Base-by-base conservation (phyloP, 1,284 basidiomycete genomes). In the Inonotus obliquus region DNA sequence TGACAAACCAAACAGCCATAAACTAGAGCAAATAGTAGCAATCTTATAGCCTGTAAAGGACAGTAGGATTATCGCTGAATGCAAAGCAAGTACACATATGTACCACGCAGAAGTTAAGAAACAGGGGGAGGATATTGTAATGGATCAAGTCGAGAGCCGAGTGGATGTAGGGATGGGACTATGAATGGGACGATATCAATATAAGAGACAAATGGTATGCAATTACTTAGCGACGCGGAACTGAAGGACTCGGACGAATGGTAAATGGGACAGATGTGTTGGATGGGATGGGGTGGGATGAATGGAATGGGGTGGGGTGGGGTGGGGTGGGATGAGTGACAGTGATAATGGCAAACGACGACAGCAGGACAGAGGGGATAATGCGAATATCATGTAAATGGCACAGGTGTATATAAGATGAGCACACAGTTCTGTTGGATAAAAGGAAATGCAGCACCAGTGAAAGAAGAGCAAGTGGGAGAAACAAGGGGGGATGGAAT, bases 11-110 rank as follows among this genome's bases (percentile, higher is more conserved):
- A 32, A 9, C 32, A 32, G 32, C 4, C 4, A 9, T 32, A 32
- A 32, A 32, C 32, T 4, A 32, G 4, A 32, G 32, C 32, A 32
- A 32, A 32, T 9, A 32, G n/a, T n/a, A 14, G 32, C n/a, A 27
- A 27, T 52, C n/a, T 11, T 21, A 23, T 4, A 25, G 19, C 25
- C 14, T 52, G 51, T 52, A 54, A 54, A 60, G 39, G 59, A 60
- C 59, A 60, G 59, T 60, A 60, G 48, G 9, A 60, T 60, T 60
- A 60, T 54, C 54, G 39, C 59, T 60, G n/a, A 60, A 60, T 60
- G 59, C 59, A 47, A 41, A 48, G 44, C 52, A 60, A 54, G 52
- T 60, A 60, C 59, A 60, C 58, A 38, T 41, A 54, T 60, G 52
- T 44, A 32, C 59, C 39, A 45, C 29, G 44, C 29, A 47, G 35